Evolutionary conservation across 2,329 filamentous ascomycete species (phyloP).

Genomic region (Neodidymelliopsis sp.): DNA sequence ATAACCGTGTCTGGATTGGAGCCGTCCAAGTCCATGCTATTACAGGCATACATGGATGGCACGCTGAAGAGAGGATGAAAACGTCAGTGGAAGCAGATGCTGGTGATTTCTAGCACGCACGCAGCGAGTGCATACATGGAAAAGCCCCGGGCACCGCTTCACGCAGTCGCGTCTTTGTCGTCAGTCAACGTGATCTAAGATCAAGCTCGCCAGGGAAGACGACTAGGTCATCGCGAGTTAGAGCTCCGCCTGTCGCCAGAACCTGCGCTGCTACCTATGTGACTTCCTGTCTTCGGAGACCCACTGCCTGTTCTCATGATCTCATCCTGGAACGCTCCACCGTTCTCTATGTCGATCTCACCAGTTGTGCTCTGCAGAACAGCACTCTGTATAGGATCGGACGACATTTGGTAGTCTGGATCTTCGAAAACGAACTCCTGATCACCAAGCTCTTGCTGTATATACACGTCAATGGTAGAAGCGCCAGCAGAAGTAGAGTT

Average conservation of each 20-base stretch:
- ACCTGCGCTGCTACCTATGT: background rate
- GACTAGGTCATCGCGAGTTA: too few relatives aligned
- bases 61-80: too few relatives aligned
- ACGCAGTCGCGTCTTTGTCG: too few relatives aligned
- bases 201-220: too few relatives aligned
- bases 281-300: background rate
- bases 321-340: background rate
- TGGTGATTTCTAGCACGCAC: too few relatives aligned
- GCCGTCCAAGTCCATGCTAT: too few relatives aligned
- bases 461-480: conserved; percentile 3
- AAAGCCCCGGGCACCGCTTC: too few relatives aligned
- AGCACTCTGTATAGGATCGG: background rate
- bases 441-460: conserved; percentile 1
- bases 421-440: conserved; percentile 8
- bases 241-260: background rate
- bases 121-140: too few relatives aligned
- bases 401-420: conserved; percentile 5
- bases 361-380: background rate
- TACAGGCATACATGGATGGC: too few relatives aligned
- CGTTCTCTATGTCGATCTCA: conserved; percentile 1
- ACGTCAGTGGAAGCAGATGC: too few relatives aligned
- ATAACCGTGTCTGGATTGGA: too few relatives aligned
- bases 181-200: too few relatives aligned
- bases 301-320: background rate
- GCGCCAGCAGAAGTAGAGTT: conserved; percentile 10